phyloP scores from a whole-genome alignment of 2,329 filamentous ascomycete species.

The Ophiocordyceps australis region DNA sequence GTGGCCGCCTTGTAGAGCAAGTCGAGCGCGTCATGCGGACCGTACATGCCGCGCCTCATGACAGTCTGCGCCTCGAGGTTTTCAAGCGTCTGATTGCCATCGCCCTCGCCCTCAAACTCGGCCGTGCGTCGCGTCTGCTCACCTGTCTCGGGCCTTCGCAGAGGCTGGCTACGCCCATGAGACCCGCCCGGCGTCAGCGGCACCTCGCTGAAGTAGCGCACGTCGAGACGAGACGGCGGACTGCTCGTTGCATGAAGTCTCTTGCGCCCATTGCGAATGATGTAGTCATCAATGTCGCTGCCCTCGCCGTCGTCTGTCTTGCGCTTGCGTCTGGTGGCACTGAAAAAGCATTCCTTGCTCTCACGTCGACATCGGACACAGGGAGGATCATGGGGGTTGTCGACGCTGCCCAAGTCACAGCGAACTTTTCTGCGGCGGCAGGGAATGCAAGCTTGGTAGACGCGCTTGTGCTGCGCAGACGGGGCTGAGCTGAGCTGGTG shows the following conservation, averaged over 20 bases:
- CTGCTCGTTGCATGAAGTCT: slow-evolving; percentile 31
- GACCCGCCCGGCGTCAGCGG: slow-evolving; percentile 49
- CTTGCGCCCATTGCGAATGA: slow-evolving; percentile 57
- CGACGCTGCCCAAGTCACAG: slow-evolving; percentile 55
- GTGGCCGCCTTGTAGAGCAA: slow-evolving; percentile 76
- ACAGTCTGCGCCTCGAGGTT: slow-evolving; percentile 47
- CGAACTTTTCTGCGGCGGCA: slow-evolving; percentile 43
- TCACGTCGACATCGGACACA: slow-evolving; percentile 88
- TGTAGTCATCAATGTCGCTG: slow-evolving; percentile 43
- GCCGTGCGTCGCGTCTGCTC: slow-evolving; percentile 8
- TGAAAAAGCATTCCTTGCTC: slow-evolving; percentile 95
- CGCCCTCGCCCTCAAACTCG: slow-evolving; percentile 25
- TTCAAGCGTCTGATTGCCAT: slow-evolving; percentile 42
- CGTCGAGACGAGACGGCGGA: slow-evolving; percentile 21
- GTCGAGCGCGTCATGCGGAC: slow-evolving; percentile 82
- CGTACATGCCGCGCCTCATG: slow-evolving; percentile 61
- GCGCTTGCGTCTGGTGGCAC: slow-evolving; percentile 80
- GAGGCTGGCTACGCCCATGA: slow-evolving; percentile 44
- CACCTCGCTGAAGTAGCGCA: slow-evolving; percentile 27
- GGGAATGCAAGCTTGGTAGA: slow-evolving; percentile 45
- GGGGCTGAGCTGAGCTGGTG: too few species aligned
- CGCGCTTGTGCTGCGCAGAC: slow-evolving; percentile 41
- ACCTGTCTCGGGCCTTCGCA: slow-evolving; percentile 38
- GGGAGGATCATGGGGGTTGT: slow-evolving; percentile 84
- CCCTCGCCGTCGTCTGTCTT: slow-evolving; percentile 46